Evolutionary conservation across 208 protist genomes (phyloP).

Genomic region (Porcisia hertigi): DNA sequence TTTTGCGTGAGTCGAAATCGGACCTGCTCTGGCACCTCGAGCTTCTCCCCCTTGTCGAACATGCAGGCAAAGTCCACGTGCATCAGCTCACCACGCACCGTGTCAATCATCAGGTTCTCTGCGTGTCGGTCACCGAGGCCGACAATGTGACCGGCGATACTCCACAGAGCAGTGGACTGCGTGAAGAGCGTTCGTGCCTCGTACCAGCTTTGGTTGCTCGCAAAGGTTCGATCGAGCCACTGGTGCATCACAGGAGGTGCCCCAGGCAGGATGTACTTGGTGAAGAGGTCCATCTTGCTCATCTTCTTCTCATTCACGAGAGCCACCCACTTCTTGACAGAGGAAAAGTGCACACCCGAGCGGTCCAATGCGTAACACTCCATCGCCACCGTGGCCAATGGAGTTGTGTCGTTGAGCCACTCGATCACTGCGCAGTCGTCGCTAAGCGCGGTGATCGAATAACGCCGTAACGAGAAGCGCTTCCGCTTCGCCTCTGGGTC

Average conservation of each 20-base stretch:
- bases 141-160: slow-evolving; percentile 96
- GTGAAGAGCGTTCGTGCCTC: slow-evolving; percentile 85
- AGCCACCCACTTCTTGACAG: slow-evolving; percentile 72
- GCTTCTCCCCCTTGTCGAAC: slow-evolving; percentile 96
- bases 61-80: slow-evolving; percentile 97
- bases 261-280: slow-evolving; percentile 73
- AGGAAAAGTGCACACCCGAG: slow-evolving; percentile 55
- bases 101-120: slow-evolving; percentile 96
- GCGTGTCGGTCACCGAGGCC: slow-evolving; percentile 94
- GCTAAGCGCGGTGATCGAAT: slow-evolving; percentile 86
- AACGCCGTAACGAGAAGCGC: slow-evolving; percentile 84
- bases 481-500: slow-evolving; percentile 83
- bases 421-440: slow-evolving; percentile 95
- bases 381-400: slow-evolving; percentile 77
- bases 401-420: slow-evolving; percentile 93
- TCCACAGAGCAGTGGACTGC: slow-evolving; percentile 92
- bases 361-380: slow-evolving; percentile 77
- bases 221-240: slow-evolving; percentile 93
- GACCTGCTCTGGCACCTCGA: slow-evolving; percentile 94
- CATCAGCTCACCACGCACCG: slow-evolving; percentile 80
- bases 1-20: slow-evolving; percentile 98
- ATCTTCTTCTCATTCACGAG: slow-evolving; percentile 63
- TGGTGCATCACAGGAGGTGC: slow-evolving; percentile 91
- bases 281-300: slow-evolving; percentile 73
- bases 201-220: slow-evolving; percentile 90